Conservation (phyloP, 192 early-diverging fungal species). For the Coemansia aciculifera region DNA sequence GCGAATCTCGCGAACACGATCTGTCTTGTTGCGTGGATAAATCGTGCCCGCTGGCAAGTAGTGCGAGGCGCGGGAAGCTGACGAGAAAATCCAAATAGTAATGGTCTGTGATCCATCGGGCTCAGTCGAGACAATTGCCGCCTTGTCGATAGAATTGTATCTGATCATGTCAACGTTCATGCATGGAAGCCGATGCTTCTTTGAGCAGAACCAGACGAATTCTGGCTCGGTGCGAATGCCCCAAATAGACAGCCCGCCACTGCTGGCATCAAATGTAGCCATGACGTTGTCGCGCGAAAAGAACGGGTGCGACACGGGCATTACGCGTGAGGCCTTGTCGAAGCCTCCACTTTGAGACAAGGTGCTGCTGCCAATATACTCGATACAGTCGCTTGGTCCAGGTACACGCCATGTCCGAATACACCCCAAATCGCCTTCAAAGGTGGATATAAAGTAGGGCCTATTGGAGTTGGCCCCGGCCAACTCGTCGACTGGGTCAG, state of each 20-base stretch:
- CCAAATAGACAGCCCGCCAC: constrained; percentile 50
- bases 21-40: constrained; percentile 30
- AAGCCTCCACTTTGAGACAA: constrained; percentile 20
- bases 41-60: constrained; percentile 55
- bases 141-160: constrained; percentile 59
- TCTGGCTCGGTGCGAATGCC: constrained; percentile 36
- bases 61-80: constrained; percentile 53
- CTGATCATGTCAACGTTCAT: constrained; percentile 54
- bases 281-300: constrained; percentile 54
- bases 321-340: constrained; percentile 51
- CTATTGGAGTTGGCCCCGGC: not conserved
- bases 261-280: constrained; percentile 47
- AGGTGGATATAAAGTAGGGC: constrained; percentile 46
- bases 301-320: constrained; percentile 51
- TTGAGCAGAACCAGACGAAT: constrained; percentile 50
- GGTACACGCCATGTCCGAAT: constrained; percentile 46
- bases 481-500: constrained; percentile 5
- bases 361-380: constrained; percentile 20
- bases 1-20: constrained; percentile 50
- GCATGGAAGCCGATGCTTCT: constrained; percentile 48
- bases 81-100: constrained; percentile 55
- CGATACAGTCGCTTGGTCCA: constrained; percentile 7
- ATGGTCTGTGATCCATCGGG: constrained; percentile 34
- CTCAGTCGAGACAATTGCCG: constrained; percentile 49
- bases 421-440: constrained; percentile 18